Conservation (phyloP, 2,329 filamentous ascomycete species). For the Fusarium abutilonis region DNA sequence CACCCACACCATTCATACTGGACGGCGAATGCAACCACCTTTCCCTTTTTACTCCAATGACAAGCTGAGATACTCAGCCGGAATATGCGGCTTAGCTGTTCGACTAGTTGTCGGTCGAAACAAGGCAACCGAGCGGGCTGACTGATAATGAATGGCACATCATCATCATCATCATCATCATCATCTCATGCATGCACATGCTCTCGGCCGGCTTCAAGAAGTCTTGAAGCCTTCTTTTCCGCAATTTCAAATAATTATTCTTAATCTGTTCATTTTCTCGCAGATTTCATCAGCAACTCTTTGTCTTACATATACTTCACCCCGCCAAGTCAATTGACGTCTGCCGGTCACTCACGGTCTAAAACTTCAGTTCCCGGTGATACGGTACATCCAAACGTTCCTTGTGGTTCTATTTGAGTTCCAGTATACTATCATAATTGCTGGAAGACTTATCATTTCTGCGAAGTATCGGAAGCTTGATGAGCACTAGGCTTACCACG, state of each 20-base stretch:
- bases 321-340: conserved; percentile 10
- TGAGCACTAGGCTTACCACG: background rate
- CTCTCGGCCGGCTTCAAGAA: conserved; percentile 17
- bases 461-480: background rate
- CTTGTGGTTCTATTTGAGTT: conserved; percentile 11
- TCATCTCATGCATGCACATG: conserved; percentile 8
- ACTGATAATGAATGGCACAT: background rate
- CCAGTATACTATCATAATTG: background rate
- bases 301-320: conserved; percentile 20
- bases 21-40: conserved; percentile 5
- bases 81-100: conserved; percentile 25
- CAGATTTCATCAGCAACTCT: conserved; percentile 6
- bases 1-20: conserved; percentile 5
- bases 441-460: background rate
- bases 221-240: conserved; percentile 14
- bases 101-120: conserved; percentile 11
- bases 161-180: conserved; percentile 2
- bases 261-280: background rate
- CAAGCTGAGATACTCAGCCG: conserved; percentile 10
- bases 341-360: conserved; percentile 16
- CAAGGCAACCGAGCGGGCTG: conserved; percentile 17
- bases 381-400: conserved; percentile 20
- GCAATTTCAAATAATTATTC: background rate
- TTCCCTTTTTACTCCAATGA: conserved; percentile 24
- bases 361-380: conserved; percentile 19